These are phyloP conservation scores for Xerocomus nothofagi DNA, from an alignment of 1,284 basidiomycete genomes.

Conservation along the genomic window DNA sequence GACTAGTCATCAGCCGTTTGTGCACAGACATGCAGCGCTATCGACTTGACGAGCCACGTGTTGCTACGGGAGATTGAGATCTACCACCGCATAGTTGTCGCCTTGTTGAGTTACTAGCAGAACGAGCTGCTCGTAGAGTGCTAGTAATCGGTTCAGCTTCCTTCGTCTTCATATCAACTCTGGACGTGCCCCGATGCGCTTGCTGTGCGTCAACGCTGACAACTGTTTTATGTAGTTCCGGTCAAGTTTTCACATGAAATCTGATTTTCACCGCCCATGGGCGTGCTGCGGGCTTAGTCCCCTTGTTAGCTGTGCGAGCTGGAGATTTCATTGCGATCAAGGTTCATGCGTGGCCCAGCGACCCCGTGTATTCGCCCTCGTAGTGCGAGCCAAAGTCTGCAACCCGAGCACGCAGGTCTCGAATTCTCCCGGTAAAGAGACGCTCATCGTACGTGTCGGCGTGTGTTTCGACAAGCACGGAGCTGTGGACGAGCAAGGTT, in stretches of 20 bases:
- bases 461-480: slow-evolving; percentile 25
- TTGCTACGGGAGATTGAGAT: slow-evolving; percentile 12
- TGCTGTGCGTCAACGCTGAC: slow-evolving; percentile 25
- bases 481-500: slow-evolving; percentile 8
- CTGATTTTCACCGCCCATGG: slow-evolving; percentile 28
- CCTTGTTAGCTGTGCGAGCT: slow-evolving; percentile 25
- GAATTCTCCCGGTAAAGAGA: not conserved
- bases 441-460: slow-evolving; percentile 7
- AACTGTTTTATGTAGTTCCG: slow-evolving; percentile 16
- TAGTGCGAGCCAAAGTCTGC: not conserved
- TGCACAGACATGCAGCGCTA: slow-evolving; percentile 18
- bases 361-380: slow-evolving; percentile 3
- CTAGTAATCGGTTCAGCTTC: not conserved
- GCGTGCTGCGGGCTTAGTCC: slow-evolving; percentile 20
- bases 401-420: not conserved
- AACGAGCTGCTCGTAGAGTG: not conserved
- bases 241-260: slow-evolving; percentile 20
- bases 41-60: slow-evolving; percentile 22
- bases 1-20: slow-evolving; percentile 14
- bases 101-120: slow-evolving; percentile 17
- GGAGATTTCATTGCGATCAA: not conserved
- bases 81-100: slow-evolving; percentile 14
- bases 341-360: slow-evolving; percentile 1
- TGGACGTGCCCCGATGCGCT: slow-evolving; percentile 2
- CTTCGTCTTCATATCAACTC: not conserved